Base-by-base conservation (phyloP, 331 rosid genomes). In the Quercus lobata region DNA sequence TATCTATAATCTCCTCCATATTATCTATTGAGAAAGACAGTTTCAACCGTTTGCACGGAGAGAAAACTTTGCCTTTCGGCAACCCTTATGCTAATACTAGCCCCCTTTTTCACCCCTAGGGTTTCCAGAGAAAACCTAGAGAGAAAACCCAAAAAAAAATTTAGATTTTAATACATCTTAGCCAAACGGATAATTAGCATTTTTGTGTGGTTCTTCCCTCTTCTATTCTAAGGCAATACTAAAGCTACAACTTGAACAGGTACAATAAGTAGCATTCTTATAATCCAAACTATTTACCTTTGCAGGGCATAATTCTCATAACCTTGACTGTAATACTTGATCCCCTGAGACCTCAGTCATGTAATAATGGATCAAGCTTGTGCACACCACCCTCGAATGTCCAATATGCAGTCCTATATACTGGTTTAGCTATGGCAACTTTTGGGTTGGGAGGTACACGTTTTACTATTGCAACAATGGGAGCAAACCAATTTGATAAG, bases 371-470 rank as follows among this genome's bases (percentile, higher is more conserved):
- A 57, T 72, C 87, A 16, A 77, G 49, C 17, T 49, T 55, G 19
- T 92, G 97, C 78, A 34, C 68, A 60, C 44, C 88, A 6, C 86
- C 92, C n/a, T 81, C 92, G 9, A 14, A 2, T 5, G 1, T 81
- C 24, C 96, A 92, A 81, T 71, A 82, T 4, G 63, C 72, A 0
- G 79, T 88, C 3, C 77, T 92, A 4, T 90, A 86, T 24, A 4
- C 57, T 5, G 80, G 85, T 17, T 60, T 74, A 16, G 78, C 84
- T 1, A 34, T 90, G 10, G 78, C 37, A 19, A 75, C 81, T 27
- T 52, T 86, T 17, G 97, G 92, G 22, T 35, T 77, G 2, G 93
- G 97, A 19, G 92, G 93, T 4, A 44, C 88, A 12, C 93, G 92
- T 8, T 90, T 82, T 87, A 87, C 90, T 2, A 30, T 79, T 1